These are phyloP conservation scores for Botryotinia convoluta DNA, from an alignment of 2,329 filamentous ascomycete species.

Conservation along the genomic window DNA sequence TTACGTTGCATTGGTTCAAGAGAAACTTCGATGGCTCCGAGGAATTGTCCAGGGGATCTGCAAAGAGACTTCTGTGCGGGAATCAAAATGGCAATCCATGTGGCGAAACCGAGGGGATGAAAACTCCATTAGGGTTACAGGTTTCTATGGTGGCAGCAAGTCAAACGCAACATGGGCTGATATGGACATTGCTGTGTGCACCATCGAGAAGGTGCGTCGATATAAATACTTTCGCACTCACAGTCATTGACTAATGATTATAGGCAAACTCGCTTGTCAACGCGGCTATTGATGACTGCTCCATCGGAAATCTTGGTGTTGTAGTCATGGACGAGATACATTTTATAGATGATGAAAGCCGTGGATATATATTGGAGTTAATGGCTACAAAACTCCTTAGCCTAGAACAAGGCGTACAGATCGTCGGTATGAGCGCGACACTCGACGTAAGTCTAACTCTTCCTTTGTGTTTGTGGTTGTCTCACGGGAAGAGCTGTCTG, in stretches of 20 bases:
- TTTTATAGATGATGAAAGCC: conserved; percentile 74
- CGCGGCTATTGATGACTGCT: conserved; percentile 67
- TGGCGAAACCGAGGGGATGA: conserved; percentile 57
- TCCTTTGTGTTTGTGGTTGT: neutral
- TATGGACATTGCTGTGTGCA: conserved; percentile 76
- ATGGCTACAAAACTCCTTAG: conserved; percentile 72
- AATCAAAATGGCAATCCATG: conserved; percentile 39
- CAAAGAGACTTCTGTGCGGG: conserved; percentile 30
- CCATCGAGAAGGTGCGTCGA: conserved; percentile 65
- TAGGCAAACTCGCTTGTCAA: conserved; percentile 75
- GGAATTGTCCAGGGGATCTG: conserved; percentile 60
- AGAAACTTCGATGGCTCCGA: conserved; percentile 73
- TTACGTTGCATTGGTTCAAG: conserved; percentile 76
- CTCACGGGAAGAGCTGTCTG: neutral
- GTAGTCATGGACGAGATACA: conserved; percentile 78
- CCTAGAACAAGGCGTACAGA: conserved; percentile 64
- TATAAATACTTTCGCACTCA: neutral
- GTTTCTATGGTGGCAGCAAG: conserved; percentile 73
- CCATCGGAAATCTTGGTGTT: conserved; percentile 58
- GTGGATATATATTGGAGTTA: conserved; percentile 74
- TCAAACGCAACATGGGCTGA: conserved; percentile 66
- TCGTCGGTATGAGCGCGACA: conserved; percentile 78
- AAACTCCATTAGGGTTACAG: conserved; percentile 61
- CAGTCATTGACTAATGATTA: conserved; percentile 6
- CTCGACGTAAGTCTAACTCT: conserved; percentile 53